These are phyloP conservation scores for Rhizopogon roseolus DNA, from an alignment of 768 basidiomycete species.

Conservation along the genomic window DNA sequence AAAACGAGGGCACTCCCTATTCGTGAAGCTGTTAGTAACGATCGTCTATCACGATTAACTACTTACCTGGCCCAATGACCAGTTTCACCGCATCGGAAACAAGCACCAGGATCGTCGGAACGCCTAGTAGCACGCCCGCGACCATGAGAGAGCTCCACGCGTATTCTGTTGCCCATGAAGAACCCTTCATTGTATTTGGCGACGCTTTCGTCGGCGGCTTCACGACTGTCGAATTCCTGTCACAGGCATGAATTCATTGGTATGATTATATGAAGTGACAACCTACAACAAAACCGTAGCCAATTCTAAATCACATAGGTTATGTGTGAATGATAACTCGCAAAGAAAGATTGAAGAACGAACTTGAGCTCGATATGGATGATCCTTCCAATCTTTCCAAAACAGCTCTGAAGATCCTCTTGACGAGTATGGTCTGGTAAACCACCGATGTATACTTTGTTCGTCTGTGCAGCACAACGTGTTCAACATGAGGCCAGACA, in stretches of 20 bases:
- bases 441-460: constrained; percentile 91
- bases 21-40: constrained; percentile 2
- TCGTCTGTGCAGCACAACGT: constrained; percentile 74
- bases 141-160: constrained; percentile 81
- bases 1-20: constrained; percentile 69
- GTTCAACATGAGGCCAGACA: constrained; percentile 58
- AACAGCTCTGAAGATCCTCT: constrained; percentile 82
- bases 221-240: constrained; percentile 79
- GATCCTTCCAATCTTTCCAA: constrained; percentile 79
- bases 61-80: constrained; percentile 88
- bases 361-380: constrained; percentile 80
- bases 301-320: constrained; percentile 45
- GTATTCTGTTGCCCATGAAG: constrained; percentile 92
- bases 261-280: neutral
- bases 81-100: constrained; percentile 81
- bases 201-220: constrained; percentile 83
- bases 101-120: constrained; percentile 81
- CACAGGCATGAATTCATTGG: constrained; percentile 5
- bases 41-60: neutral
- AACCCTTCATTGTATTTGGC: constrained; percentile 85
- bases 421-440: constrained; percentile 82
- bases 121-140: constrained; percentile 79
- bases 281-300: constrained; percentile 88
- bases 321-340: constrained; percentile 10
- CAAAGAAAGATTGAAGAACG: constrained; percentile 24